Conservation (phyloP, 768 basidiomycete species). For the Xerocomus spinulosus region DNA sequence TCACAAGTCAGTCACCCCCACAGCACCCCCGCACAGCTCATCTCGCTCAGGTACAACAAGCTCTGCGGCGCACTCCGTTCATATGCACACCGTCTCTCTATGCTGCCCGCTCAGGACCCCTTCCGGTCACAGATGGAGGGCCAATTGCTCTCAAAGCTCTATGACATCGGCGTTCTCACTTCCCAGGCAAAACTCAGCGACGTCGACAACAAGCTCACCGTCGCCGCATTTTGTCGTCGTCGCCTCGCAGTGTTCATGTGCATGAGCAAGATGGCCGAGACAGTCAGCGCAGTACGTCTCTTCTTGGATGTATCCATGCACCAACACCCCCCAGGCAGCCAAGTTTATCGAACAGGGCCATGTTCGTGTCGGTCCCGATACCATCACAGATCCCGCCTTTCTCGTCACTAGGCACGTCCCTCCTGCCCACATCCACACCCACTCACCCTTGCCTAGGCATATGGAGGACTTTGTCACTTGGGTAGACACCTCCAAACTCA, state of each 20-base stretch:
- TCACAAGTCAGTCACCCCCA: constrained; percentile 55
- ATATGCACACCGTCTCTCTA: constrained; percentile 80
- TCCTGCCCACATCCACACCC: not conserved
- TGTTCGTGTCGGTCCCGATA: constrained; percentile 93
- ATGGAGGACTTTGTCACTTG: constrained; percentile 99
- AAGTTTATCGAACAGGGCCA: constrained; percentile 99
- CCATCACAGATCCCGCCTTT: constrained; percentile 93
- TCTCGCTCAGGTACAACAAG: constrained; percentile 75
- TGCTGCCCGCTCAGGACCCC: constrained; percentile 86
- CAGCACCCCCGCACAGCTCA: not conserved
- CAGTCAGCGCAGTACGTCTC: constrained; percentile 80
- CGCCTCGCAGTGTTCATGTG: constrained; percentile 91
- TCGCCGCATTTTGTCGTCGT: constrained; percentile 89
- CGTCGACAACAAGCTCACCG: constrained; percentile 90
- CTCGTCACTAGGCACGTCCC: constrained; percentile 74
- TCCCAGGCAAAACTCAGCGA: constrained; percentile 86
- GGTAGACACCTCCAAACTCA: constrained; percentile 97
- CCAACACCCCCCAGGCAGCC: constrained; percentile 60
- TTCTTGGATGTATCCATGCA: too few species aligned
- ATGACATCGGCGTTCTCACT: constrained; percentile 94
- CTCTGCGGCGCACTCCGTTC: constrained; percentile 83
- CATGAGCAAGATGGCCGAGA: constrained; percentile 91
- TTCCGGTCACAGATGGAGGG: constrained; percentile 81
- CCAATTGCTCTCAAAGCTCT: constrained; percentile 88
- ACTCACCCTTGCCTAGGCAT: constrained; percentile 46